Evolutionary conservation across 2,329 filamentous ascomycete genomes (phyloP), one percentile per base, ranked within the genome.

Genomic region (Hypocrella siamensis): DNA sequence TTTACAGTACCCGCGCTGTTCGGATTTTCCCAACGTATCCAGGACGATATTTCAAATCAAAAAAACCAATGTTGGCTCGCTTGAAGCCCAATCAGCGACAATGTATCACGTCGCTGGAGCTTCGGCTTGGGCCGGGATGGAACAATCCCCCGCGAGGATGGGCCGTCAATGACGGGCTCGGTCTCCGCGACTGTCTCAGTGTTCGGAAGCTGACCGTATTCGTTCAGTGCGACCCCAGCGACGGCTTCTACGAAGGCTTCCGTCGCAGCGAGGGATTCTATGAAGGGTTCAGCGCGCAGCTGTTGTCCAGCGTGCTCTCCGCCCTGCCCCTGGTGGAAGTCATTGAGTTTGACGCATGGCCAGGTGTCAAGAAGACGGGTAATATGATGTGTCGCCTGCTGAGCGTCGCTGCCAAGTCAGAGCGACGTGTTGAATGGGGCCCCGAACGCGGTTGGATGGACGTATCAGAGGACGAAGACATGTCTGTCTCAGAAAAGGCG

Each of bases 61-160:
- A 81, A 55, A 71, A 70, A 41, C 79, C 79, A 2, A 59, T 86
- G 1, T 60, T 86, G 18, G 67, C 75, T 5, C 72, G 79, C 14
- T 53, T 86, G 33, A 70, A 72, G 15, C 53, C 67, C 0, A 58
- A 56, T 19, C 75, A 79, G 35, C 68, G 77, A 21, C 56, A 58
- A 12, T 64, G 57, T 28, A 61, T 86, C 28, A 74, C 65, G 1
- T 67, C 67, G 0, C 55, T 86, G 3, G 75, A 86, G 51, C 53
- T 86, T 32, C 69, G 79, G 3, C 59, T 86, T 0, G 80, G 80
- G 0, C 79, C 79, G 0, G 79, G 79, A 15, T 86, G 77, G 71
- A 73, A 61, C 38, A 67, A 67, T 35, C 79, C 80, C 11, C 80
- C 80, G 1, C 61, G 61, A 21, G 70, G 75, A 31, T 85, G 81